These are phyloP conservation scores for Pseudozyma tsukubaensis DNA, from an alignment of 1,284 basidiomycete species.

Conservation along the genomic window DNA sequence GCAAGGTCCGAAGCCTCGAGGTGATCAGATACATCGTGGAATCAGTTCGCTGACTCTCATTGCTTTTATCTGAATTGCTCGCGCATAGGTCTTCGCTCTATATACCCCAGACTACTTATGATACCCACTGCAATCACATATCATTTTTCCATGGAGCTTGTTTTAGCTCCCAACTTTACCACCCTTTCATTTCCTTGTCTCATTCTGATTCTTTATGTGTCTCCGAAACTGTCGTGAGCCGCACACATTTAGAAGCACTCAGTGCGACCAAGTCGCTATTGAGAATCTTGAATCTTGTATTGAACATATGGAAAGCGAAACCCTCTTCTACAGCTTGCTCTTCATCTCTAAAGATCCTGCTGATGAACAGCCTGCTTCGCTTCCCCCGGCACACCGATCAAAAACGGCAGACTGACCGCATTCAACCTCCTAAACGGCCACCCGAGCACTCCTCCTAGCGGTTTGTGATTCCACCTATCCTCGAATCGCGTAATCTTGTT, in stretches of 20 bases:
- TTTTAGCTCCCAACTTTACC: too few relatives aligned
- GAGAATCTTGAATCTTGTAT: too few relatives aligned
- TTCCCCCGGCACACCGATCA: conserved; percentile 30
- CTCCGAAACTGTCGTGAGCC: too few relatives aligned
- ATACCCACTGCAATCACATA: neutral
- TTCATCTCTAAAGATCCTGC: conserved; percentile 8
- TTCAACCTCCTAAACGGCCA: conserved; percentile 45
- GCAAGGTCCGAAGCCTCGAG: too few relatives aligned
- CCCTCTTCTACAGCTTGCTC: too few relatives aligned
- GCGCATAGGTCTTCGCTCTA: neutral
- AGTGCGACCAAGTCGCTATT: too few relatives aligned
- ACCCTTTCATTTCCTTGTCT: neutral
- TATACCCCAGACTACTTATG: neutral
- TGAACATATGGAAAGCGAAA: too few relatives aligned
- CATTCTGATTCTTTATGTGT: neutral
- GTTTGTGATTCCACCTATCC: conserved; percentile 74
- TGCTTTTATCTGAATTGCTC: neutral
- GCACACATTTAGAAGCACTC: too few relatives aligned
- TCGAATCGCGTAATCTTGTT: conserved; percentile 75
- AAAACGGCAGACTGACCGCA: conserved; percentile 19
- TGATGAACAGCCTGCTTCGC: conserved; percentile 7
- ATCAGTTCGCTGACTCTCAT: neutral
- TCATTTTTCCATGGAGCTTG: neutral
- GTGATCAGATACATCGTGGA: neutral
- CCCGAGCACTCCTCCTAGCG: conserved; percentile 5